Evolutionary conservation across 2,329 filamentous ascomycete species (phyloP).

Genomic region (Alternaria ventricosa): DNA sequence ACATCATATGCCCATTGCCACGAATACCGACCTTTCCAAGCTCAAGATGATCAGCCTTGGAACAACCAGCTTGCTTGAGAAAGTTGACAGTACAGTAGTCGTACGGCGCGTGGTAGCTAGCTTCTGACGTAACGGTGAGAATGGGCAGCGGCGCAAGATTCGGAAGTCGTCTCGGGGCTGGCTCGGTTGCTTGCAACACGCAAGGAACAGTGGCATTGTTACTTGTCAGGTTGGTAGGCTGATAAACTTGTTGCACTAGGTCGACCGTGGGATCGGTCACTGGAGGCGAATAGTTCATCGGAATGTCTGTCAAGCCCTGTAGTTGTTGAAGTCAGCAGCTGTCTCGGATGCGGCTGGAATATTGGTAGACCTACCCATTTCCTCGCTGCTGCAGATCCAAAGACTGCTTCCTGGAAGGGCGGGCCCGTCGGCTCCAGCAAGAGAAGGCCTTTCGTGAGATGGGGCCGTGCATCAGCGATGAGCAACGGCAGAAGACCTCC

Average conservation of each 20-base stretch:
- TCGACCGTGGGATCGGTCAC: neutral
- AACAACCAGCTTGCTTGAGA: slow-evolving; percentile 51
- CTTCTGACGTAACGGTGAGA: slow-evolving; percentile 59
- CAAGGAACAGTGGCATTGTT: neutral
- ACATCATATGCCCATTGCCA: slow-evolving; percentile 6
- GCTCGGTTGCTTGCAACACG: slow-evolving; percentile 43
- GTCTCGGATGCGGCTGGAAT: neutral
- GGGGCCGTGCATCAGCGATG: slow-evolving; percentile 58
- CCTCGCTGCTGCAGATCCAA: neutral
- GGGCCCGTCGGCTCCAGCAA: slow-evolving; percentile 61
- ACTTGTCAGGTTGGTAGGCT: slow-evolving; percentile 1
- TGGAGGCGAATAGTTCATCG: neutral
- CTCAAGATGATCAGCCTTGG: slow-evolving; percentile 7
- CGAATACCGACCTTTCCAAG: slow-evolving; percentile 9
- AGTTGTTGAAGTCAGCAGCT: neutral
- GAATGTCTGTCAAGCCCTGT: neutral
- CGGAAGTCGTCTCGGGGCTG: slow-evolving; percentile 50
- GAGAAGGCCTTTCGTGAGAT: slow-evolving; percentile 57
- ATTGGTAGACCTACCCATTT: neutral
- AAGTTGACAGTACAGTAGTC: slow-evolving; percentile 62
- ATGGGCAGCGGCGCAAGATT: slow-evolving; percentile 58
- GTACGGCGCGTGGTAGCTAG: slow-evolving; percentile 50
- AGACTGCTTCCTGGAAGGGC: slow-evolving; percentile 49
- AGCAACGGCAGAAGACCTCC: slow-evolving; percentile 50
- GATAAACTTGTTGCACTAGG: neutral